Evolutionary conservation across 2,329 filamentous ascomycete genomes (phyloP).

Genomic region (Curvularia sp.): DNA sequence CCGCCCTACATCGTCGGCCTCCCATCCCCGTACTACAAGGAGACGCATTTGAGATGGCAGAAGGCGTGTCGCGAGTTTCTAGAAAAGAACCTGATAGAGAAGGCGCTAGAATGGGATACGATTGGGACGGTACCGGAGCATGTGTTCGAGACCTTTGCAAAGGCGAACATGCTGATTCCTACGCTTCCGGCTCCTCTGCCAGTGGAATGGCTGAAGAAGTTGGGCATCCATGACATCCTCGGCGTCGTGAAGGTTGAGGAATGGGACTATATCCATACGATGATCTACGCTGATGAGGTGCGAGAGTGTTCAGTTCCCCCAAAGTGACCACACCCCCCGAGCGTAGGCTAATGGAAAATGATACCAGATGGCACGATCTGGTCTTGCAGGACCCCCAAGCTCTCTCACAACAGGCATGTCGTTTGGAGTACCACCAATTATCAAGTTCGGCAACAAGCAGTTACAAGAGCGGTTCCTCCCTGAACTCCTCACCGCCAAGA

Average conservation of each 20-base stretch:
- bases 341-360: not conserved
- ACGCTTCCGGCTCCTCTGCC: constrained; percentile 73
- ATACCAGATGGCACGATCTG: constrained; percentile 66
- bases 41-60: constrained; percentile 71
- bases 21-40: constrained; percentile 74
- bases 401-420: constrained; percentile 75
- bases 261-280: constrained; percentile 74
- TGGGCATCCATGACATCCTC: constrained; percentile 71
- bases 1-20: constrained; percentile 74
- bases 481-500: constrained; percentile 70
- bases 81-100: constrained; percentile 65
- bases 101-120: constrained; percentile 75
- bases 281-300: constrained; percentile 74
- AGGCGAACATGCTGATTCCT: constrained; percentile 73
- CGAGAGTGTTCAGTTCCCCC: not conserved
- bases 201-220: constrained; percentile 68
- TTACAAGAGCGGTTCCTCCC: constrained; percentile 75
- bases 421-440: constrained; percentile 74
- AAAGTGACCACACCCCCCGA: no score
- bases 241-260: constrained; percentile 74
- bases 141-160: constrained; percentile 70
- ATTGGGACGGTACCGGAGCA: constrained; percentile 68
- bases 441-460: constrained; percentile 70
- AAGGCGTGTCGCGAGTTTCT: constrained; percentile 72
- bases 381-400: constrained; percentile 68